A percentile compares a stretch with the other conserved stretches of the same genome.
Conservation (phyloP, 352 stramenopile genomes). For the Phytophthora sp. region DNA sequence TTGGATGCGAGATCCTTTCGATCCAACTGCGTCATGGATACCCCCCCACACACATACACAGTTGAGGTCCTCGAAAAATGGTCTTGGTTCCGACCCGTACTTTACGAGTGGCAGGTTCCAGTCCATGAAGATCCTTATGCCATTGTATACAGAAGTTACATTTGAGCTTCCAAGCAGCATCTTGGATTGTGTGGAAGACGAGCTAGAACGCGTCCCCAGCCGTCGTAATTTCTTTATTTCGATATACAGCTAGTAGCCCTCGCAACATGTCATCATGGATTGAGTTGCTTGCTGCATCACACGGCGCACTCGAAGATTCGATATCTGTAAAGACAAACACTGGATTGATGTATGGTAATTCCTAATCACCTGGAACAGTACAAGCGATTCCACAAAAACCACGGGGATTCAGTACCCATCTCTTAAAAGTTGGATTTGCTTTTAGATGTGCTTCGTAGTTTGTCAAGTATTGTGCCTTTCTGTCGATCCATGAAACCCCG, state of each 20-base stretch:
- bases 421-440: no score
- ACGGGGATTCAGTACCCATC: no score
- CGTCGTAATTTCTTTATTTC: constrained; percentile 75
- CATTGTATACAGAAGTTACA: constrained; percentile 54
- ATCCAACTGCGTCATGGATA: constrained; percentile 41
- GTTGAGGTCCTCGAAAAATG: constrained; percentile 48
- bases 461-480: no score
- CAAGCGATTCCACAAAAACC: no score
- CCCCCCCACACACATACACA: constrained; percentile 67
- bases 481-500: no score
- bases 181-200: constrained; percentile 58
- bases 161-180: constrained; percentile 62
- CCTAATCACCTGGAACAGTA: not conserved
- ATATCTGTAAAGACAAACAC: constrained; percentile 71
- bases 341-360: constrained; percentile 31
- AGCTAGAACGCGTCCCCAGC: constrained; percentile 68
- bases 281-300: constrained; percentile 45
- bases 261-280: constrained; percentile 51
- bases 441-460: no score
- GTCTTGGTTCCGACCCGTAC: constrained; percentile 24
- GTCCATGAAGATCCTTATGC: constrained; percentile 50
- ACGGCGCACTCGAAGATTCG: constrained; percentile 57
- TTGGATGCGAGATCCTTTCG: constrained; percentile 34
- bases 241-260: constrained; percentile 33
- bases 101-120: constrained; percentile 45